These are phyloP conservation scores for Ustilago esculenta DNA, from an alignment of 1,284 basidiomycete genomes.

Conservation along the genomic window DNA sequence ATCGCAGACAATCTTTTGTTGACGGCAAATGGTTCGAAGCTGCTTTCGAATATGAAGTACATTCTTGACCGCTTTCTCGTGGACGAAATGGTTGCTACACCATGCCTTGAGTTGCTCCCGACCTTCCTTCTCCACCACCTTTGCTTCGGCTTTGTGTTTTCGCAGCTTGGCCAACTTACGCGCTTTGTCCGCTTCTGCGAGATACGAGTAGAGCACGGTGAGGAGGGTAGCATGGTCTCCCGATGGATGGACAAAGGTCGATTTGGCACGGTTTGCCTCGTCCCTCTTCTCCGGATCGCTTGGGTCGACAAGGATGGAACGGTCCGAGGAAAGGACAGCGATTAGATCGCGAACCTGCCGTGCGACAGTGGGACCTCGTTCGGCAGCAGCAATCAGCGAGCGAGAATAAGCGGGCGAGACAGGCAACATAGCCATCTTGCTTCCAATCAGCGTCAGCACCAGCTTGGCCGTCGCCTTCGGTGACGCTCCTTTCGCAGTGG, in stretches of 20 bases:
- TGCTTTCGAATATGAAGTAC: slow-evolving; percentile 59
- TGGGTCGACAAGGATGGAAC: slow-evolving; percentile 53
- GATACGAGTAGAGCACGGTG: slow-evolving; percentile 64
- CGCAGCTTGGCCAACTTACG: slow-evolving; percentile 1
- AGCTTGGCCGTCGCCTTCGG: slow-evolving; percentile 19
- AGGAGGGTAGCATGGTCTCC: slow-evolving; percentile 64
- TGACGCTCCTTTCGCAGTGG: not conserved
- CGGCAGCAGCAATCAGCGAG: slow-evolving; percentile 56
- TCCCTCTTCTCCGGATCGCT: slow-evolving; percentile 51
- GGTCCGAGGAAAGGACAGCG: slow-evolving; percentile 59
- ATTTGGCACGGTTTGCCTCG: slow-evolving; percentile 68
- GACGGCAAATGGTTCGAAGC: slow-evolving; percentile 52
- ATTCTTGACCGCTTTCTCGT: slow-evolving; percentile 57
- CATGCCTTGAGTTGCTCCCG: slow-evolving; percentile 68
- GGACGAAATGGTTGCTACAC: slow-evolving; percentile 60
- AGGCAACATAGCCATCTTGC: slow-evolving; percentile 59
- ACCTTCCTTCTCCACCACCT: slow-evolving; percentile 22
- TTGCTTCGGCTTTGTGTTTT: slow-evolving; percentile 16
- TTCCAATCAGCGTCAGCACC: slow-evolving; percentile 54
- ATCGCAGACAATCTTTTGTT: slow-evolving; percentile 56
- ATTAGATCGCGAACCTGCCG: slow-evolving; percentile 63
- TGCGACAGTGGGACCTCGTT: slow-evolving; percentile 44
- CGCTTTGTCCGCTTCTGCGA: slow-evolving; percentile 33
- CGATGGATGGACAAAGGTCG: slow-evolving; percentile 47
- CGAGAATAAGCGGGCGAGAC: slow-evolving; percentile 59